phyloP scores from a whole-genome alignment of 331 rosid genomes.

The Erythrophleum ivorense region DNA sequence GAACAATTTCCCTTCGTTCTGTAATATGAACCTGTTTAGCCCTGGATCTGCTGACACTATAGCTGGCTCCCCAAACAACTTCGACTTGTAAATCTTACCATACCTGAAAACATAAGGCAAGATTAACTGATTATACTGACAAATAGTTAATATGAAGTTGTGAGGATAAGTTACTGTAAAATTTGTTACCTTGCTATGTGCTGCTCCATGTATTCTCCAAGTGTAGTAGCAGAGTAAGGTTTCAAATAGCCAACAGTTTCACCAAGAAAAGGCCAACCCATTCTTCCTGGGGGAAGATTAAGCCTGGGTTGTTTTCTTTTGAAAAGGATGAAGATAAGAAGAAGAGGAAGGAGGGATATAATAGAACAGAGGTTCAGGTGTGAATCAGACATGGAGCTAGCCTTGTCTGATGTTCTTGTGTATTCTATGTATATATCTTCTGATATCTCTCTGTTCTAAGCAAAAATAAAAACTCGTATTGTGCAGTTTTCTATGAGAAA shows the following conservation, averaged over 20 bases:
- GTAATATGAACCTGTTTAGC: slow-evolving; percentile 74
- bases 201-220: slow-evolving; percentile 75
- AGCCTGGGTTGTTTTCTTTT: slow-evolving; percentile 52
- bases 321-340: slow-evolving; percentile 53
- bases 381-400: slow-evolving; percentile 66
- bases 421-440: slow-evolving; percentile 2
- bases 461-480: slow-evolving; percentile 26
- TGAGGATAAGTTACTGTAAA: no score
- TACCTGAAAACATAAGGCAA: slow-evolving; percentile 53
- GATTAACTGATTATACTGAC: not conserved
- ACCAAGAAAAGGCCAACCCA: slow-evolving; percentile 96
- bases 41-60: slow-evolving; percentile 95
- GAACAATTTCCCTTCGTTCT: slow-evolving; percentile 86
- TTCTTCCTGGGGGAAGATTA: slow-evolving; percentile 88
- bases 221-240: slow-evolving; percentile 72
- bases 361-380: slow-evolving; percentile 56
- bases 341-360: slow-evolving; percentile 60
- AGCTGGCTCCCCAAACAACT: slow-evolving; percentile 81
- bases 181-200: slow-evolving; percentile 72
- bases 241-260: slow-evolving; percentile 80
- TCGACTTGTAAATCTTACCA: slow-evolving; percentile 86
- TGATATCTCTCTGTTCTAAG: slow-evolving; percentile 31
- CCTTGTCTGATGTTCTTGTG: slow-evolving; percentile 13
- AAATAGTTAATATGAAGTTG: not conserved
- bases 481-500: slow-evolving; percentile 33